A percentile compares a stretch with the other conserved stretches of the same genome.
These are phyloP conservation scores for Amesomyces nigricolor DNA, from an alignment of 2,329 filamentous ascomycete species.

Conservation along the genomic window DNA sequence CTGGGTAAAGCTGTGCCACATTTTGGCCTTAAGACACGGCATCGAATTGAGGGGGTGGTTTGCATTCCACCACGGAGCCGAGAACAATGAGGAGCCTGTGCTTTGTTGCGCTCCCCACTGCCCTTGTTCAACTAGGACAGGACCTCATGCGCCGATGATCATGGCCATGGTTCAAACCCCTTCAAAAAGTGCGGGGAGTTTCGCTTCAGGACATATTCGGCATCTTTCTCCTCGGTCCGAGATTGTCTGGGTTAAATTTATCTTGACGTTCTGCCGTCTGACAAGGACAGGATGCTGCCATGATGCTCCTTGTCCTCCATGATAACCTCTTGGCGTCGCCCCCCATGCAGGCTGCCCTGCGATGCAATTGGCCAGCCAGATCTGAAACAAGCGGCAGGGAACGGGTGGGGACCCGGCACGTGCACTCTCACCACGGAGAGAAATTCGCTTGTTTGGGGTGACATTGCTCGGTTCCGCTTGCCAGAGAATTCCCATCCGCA, in stretches of 20 bases:
- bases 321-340: no score
- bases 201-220: not conserved
- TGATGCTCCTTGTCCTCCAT: not conserved
- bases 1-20: constrained; percentile 9
- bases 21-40: not conserved
- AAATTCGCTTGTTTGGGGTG: constrained; percentile 13
- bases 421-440: not conserved
- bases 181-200: no score
- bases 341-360: not conserved
- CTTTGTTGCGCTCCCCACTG: no score
- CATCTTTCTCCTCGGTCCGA: not conserved
- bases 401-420: constrained; percentile 1
- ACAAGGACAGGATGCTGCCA: not conserved
- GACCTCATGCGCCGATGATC: no score
- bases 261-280: constrained; percentile 12
- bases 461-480: not conserved
- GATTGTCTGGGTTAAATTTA: constrained; percentile 13
- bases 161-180: no score
- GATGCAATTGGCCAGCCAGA: constrained; percentile 7
- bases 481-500: not conserved
- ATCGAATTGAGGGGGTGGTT: no score
- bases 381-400: constrained; percentile 15
- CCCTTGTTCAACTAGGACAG: no score
- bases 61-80: no score
- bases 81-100: no score